Evolutionary conservation across 805 yeast genomes (phyloP).

Genomic region (Barnettozyma wickerhamii): DNA sequence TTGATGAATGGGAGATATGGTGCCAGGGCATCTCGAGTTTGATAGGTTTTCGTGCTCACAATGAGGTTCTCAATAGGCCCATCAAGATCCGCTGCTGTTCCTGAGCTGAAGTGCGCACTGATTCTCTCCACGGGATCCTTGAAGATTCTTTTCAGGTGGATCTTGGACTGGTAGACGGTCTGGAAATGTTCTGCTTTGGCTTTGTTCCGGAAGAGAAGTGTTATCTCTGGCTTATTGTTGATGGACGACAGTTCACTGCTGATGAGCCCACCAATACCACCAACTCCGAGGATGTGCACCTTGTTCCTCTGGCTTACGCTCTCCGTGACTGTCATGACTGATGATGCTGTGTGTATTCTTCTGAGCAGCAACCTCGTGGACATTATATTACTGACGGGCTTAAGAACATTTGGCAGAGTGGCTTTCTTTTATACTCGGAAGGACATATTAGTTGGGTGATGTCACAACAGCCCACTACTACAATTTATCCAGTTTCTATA

Average conservation of each 20-base stretch:
- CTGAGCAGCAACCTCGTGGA: background rate
- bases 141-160: slow-evolving; percentile 21
- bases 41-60: slow-evolving; percentile 77
- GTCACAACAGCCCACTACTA: background rate
- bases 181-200: slow-evolving; percentile 17
- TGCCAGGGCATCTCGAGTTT: slow-evolving; percentile 57
- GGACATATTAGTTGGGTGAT: background rate
- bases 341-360: background rate
- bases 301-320: background rate
- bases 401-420: background rate
- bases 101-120: slow-evolving; percentile 6
- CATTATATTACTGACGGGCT: background rate
- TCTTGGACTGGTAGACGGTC: slow-evolving; percentile 12
- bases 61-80: slow-evolving; percentile 51
- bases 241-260: slow-evolving; percentile 22
- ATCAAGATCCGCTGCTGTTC: slow-evolving; percentile 15
- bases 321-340: background rate
- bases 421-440: background rate
- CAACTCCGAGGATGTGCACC: slow-evolving; percentile 24
- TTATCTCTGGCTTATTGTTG: slow-evolving; percentile 15
- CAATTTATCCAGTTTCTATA: no score
- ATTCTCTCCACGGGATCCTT: slow-evolving; percentile 11
- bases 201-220: slow-evolving; percentile 20
- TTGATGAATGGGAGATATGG: slow-evolving; percentile 49
- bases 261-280: slow-evolving; percentile 26